These are phyloP conservation scores for Rutstroemia sp. DNA, from an alignment of 2,329 filamentous ascomycete genomes.

Conservation along the genomic window DNA sequence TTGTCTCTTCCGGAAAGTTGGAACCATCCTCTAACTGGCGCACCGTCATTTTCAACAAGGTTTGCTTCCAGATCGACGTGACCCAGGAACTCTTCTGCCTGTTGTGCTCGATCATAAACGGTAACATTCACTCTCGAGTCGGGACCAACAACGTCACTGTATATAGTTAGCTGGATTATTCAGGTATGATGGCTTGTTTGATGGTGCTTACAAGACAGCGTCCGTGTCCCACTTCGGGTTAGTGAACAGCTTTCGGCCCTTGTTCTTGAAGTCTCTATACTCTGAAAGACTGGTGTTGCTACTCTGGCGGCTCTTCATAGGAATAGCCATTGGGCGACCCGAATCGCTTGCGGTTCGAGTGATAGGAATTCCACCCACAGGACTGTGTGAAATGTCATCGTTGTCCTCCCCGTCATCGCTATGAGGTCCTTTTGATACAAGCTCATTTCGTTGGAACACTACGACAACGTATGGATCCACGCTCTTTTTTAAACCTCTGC, in stretches of 20 bases:
- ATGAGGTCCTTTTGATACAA: slow-evolving; percentile 82
- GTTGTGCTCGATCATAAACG: slow-evolving; percentile 75
- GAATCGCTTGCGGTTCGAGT: slow-evolving; percentile 72
- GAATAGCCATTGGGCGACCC: slow-evolving; percentile 79
- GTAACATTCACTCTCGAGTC: slow-evolving; percentile 88
- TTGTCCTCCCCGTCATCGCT: slow-evolving; percentile 52
- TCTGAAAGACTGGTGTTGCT: slow-evolving; percentile 84
- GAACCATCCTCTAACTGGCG: slow-evolving; percentile 78
- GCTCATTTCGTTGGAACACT: slow-evolving; percentile 93
- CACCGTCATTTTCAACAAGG: slow-evolving; percentile 56
- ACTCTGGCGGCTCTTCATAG: slow-evolving; percentile 93
- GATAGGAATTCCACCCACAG: slow-evolving; percentile 52
- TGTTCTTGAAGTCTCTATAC: slow-evolving; percentile 45
- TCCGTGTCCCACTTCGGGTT: slow-evolving; percentile 95
- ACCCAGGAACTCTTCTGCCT: slow-evolving; percentile 84
- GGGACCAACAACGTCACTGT: slow-evolving; percentile 84
- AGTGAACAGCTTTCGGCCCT: slow-evolving; percentile 57
- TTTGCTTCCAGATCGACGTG: slow-evolving; percentile 77
- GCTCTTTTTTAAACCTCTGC: slow-evolving; percentile 71
- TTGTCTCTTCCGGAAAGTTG: slow-evolving; percentile 68
- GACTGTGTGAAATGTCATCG: slow-evolving; percentile 48
- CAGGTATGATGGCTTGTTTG: neutral
- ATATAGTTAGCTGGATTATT: slow-evolving; percentile 13
- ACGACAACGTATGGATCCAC: slow-evolving; percentile 92
- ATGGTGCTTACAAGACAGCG: slow-evolving; percentile 73